Evolutionary conservation across 495 filamentous ascomycete genomes (phyloP), one percentile per base, ranked within the genome.

Genomic region (Penicillium taxi): DNA sequence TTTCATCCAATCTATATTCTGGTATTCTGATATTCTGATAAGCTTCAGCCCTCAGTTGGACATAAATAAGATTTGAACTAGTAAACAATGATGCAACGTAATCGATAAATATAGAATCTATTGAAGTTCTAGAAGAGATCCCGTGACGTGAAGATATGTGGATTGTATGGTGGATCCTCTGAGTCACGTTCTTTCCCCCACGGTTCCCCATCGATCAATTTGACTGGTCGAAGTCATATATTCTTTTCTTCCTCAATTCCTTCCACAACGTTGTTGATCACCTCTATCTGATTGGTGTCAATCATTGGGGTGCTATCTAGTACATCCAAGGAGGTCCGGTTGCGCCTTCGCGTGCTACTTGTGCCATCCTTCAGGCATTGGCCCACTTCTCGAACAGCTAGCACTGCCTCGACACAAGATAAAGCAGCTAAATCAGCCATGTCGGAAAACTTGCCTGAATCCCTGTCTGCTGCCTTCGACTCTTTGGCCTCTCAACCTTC

Each of bases 101-200:
- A n/a, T n/a, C n/a, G n/a, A n/a, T n/a, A n/a, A n/a, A n/a, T n/a
- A n/a, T n/a, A n/a, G n/a, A n/a, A n/a, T n/a, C n/a, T n/a, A n/a
- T n/a, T n/a, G n/a, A n/a, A n/a, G n/a, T n/a, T 44, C 37, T n/a
- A n/a, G n/a, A n/a, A n/a, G n/a, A n/a, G n/a, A n/a, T n/a, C n/a
- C n/a, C n/a, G n/a, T n/a, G n/a, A n/a, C n/a, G n/a, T n/a, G n/a
- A n/a, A n/a, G n/a, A n/a, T n/a, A n/a, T n/a, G n/a, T n/a, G n/a
- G n/a, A 17, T 5, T 9, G 11, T 6, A 14, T 29, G 50, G 47
- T 56, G 52, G 56, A 35, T 15, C 41, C 32, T 17, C 14, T 51
- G 39, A 56, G 42, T 56, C 55, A 55, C 47, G 39, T 50, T 50
- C 27, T 45, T 44, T 52, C 52, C 47, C 58, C 56, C 61, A 64